A percentile compares a stretch with the other conserved stretches of the same genome.
Evolutionary conservation across 2,329 filamentous ascomycete genomes (phyloP).

Genomic region (Didymellaceae sp.): DNA sequence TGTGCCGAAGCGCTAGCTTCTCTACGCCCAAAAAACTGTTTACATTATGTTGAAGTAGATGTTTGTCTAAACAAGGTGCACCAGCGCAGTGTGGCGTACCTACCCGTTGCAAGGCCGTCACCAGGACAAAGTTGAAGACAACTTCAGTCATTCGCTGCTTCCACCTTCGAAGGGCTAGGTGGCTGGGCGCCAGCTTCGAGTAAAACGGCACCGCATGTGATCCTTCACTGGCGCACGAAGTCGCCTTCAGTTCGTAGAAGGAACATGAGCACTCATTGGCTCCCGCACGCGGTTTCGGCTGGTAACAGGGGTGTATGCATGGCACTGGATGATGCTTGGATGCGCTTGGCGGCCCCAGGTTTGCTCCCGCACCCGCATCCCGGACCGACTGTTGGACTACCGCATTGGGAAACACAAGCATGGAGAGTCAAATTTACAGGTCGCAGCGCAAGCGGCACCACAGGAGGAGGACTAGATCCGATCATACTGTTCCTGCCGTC

Average conservation of each 20-base stretch:
- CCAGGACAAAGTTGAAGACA: conserved; percentile 21
- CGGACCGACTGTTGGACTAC: conserved; percentile 41
- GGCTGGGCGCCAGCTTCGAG: conserved; percentile 12
- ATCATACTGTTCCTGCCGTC: conserved; percentile 12
- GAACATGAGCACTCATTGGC: conserved; percentile 34
- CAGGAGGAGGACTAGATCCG: neutral
- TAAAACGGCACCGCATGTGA: conserved; percentile 8
- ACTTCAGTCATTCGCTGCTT: conserved; percentile 27
- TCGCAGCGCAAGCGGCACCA: conserved; percentile 20
- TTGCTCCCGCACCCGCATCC: conserved; percentile 33
- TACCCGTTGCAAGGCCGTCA: conserved; percentile 14
- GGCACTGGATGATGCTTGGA: conserved; percentile 31
- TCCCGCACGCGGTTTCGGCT: conserved; percentile 28
- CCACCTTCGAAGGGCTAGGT: conserved; percentile 21
- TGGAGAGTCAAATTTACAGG: conserved; percentile 11
- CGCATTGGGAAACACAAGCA: conserved; percentile 18
- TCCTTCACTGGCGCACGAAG: conserved; percentile 20
- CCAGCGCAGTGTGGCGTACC: conserved; percentile 19
- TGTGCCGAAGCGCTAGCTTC: neutral
- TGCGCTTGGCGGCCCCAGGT: conserved; percentile 41
- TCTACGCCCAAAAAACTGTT: neutral
- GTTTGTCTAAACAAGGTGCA: conserved; percentile 14
- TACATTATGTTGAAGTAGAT: conserved; percentile 1
- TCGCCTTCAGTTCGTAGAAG: conserved; percentile 25
- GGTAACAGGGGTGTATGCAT: conserved; percentile 22